A percentile compares a stretch with the other conserved stretches of the same genome.
phyloP scores from a whole-genome alignment of 129 eudicot species.

The Kitagawia praeruptora region DNA sequence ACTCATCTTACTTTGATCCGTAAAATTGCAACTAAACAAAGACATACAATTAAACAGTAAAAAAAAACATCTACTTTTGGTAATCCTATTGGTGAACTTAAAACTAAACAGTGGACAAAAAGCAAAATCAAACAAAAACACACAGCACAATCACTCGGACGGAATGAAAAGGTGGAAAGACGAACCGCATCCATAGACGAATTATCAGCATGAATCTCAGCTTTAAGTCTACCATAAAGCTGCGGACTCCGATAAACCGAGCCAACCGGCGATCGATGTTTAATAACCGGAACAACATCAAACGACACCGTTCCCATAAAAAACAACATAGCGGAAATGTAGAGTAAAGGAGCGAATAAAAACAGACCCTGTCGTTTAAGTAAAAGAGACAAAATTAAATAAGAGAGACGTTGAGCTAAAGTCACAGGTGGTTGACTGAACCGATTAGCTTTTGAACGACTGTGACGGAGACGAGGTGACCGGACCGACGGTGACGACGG shows the following conservation, averaged over 20 bases:
- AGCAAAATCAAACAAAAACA: too few species aligned
- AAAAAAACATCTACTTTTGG: too few species aligned
- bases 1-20: background rate
- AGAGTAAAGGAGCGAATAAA: constrained; percentile 61
- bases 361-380: constrained; percentile 62
- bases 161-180: background rate
- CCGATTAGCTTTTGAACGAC: constrained; percentile 33
- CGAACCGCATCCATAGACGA: constrained; percentile 76
- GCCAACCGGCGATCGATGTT: constrained; percentile 42
- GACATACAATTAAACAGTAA: background rate
- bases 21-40: too few species aligned
- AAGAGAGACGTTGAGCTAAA: constrained; percentile 47
- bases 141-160: background rate
- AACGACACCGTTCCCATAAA: constrained; percentile 54
- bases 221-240: constrained; percentile 59
- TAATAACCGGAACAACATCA: constrained; percentile 41
- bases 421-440: constrained; percentile 35
- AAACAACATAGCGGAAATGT: constrained; percentile 50
- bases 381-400: constrained; percentile 43
- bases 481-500: constrained; percentile 63
- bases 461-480: constrained; percentile 59
- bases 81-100: too few species aligned
- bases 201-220: constrained; percentile 74
- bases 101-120: background rate
- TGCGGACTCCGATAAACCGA: constrained; percentile 83